A percentile compares a stretch with the other conserved stretches of the same genome.
Evolutionary conservation across 1,284 basidiomycete species (phyloP).

Genomic region (Rhizoctonia solani): DNA sequence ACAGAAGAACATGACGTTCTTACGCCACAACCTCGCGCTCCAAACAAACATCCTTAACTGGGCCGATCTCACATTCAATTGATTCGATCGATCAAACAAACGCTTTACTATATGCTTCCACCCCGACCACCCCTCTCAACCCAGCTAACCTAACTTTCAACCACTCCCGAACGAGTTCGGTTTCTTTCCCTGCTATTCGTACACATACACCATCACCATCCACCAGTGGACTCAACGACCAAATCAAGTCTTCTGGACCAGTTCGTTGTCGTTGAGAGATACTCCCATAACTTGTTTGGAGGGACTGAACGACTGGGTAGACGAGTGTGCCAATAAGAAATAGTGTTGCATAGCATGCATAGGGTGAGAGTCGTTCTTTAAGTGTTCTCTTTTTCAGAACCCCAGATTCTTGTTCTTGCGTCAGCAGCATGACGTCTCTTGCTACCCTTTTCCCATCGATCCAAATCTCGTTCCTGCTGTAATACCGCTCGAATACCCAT

Average conservation of each 20-base stretch:
- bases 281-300: conserved; percentile 56
- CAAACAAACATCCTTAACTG: not conserved
- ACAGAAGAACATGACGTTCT: no score
- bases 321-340: conserved; percentile 71
- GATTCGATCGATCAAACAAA: conserved; percentile 48
- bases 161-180: conserved; percentile 74
- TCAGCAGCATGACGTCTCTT: conserved; percentile 78
- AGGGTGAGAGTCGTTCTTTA: conserved; percentile 68
- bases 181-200: conserved; percentile 71
- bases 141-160: conserved; percentile 56
- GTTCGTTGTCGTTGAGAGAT: conserved; percentile 65
- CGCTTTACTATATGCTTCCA: conserved; percentile 64
- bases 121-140: conserved; percentile 61
- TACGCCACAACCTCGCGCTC: not conserved
- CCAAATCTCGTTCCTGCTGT: conserved; percentile 84
- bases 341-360: conserved; percentile 83
- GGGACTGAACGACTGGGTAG: conserved; percentile 50
- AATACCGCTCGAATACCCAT: conserved; percentile 87
- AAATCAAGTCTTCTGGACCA: conserved; percentile 64
- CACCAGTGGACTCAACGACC: conserved; percentile 65
- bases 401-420: conserved; percentile 43
- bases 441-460: conserved; percentile 65
- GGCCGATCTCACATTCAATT: not conserved
- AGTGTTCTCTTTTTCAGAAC: conserved; percentile 57
- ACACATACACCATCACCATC: conserved; percentile 58